Base-by-base conservation (phyloP, 305 asterid genomes). In the Fraxinus latifolia region DNA sequence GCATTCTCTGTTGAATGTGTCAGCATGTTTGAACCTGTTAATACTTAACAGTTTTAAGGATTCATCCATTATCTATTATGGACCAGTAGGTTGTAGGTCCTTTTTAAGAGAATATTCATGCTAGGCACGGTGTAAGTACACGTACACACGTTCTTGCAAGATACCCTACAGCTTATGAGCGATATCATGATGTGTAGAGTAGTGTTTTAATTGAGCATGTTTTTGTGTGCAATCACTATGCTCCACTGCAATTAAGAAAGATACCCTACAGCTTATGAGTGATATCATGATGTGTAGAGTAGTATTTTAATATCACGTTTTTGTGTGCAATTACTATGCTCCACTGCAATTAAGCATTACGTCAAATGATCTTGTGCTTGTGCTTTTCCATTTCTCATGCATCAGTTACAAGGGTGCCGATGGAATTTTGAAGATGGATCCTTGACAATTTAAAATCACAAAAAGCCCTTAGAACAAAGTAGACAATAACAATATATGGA, bases 41-140 rank as follows among this genome's bases (percentile, higher is more conserved):
- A 1, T 5, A 5, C 44, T 70, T 14, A 21, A 71, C 76, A 71
- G 25, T 71, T 31, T 71, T 71, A 32, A 70, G 76, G 76, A 68
- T 29, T 71, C 76, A n/a, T 71, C 76, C 47, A 71, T 71, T 33
- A n/a, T 71, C 47, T 6, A n/a, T 71, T 71, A 71, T 71, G 44
- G 76, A 17, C 27, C 25, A 32, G 25, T 71, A 32, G 27, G 76
- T 32, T 71, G 25, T 71, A 15, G 44, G 76, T 71, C 47, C 23
- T 31, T 71, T 33, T 29, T 32, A 32, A 32, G 42, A 71, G 21
- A 71, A 32, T 32, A 71, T 32, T 68, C 39, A 29, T 71, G 25
- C 76, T n/a, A 31, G 44, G 76, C 25, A 71, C 27, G 5, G 42
- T 32, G 42, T 71, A 31, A 71, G 25, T 15, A 70, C 23, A 70